A percentile compares a stretch with the other conserved stretches of the same genome.
phyloP scores from a whole-genome alignment of 2,329 filamentous ascomycete species.

The Epichloe baconii region DNA sequence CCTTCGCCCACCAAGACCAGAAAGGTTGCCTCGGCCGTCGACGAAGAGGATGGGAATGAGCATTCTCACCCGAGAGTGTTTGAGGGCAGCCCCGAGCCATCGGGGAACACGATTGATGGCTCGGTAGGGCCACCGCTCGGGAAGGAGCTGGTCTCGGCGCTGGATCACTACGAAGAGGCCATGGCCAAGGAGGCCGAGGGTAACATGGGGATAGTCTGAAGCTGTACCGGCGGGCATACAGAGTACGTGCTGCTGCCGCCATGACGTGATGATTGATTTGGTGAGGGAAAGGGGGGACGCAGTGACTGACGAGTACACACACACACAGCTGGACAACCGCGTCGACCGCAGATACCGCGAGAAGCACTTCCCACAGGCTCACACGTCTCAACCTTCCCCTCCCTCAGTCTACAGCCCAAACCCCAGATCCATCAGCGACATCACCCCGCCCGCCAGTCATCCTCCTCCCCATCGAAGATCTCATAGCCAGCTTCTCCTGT shows the following conservation, averaged over 20 bases:
- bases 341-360: slow-evolving; percentile 82
- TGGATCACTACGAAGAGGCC: slow-evolving; percentile 87
- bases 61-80: slow-evolving; percentile 7
- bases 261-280: neutral
- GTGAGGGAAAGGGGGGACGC: too few relatives aligned
- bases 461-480: slow-evolving; percentile 45
- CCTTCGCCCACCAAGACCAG: neutral
- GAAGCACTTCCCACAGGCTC: slow-evolving; percentile 62
- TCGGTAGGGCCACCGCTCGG: slow-evolving; percentile 8
- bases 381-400: slow-evolving; percentile 19
- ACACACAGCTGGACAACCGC: slow-evolving; percentile 56
- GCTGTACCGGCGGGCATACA: slow-evolving; percentile 82
- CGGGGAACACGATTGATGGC: slow-evolving; percentile 9
- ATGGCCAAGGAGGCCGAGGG: slow-evolving; percentile 80
- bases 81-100: slow-evolving; percentile 6
- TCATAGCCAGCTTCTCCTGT: slow-evolving; percentile 63
- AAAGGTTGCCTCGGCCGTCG: neutral
- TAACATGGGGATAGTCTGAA: slow-evolving; percentile 73
- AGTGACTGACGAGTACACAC: too few relatives aligned
- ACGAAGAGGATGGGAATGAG: slow-evolving; percentile 6
- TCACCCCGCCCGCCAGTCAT: slow-evolving; percentile 20
- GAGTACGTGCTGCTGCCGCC: slow-evolving; percentile 32
- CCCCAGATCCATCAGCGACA: slow-evolving; percentile 9
- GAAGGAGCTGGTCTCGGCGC: slow-evolving; percentile 53
- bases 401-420: slow-evolving; percentile 27